Conservation (phyloP, 139 green algal species). For the Coccomyxa sp. region DNA sequence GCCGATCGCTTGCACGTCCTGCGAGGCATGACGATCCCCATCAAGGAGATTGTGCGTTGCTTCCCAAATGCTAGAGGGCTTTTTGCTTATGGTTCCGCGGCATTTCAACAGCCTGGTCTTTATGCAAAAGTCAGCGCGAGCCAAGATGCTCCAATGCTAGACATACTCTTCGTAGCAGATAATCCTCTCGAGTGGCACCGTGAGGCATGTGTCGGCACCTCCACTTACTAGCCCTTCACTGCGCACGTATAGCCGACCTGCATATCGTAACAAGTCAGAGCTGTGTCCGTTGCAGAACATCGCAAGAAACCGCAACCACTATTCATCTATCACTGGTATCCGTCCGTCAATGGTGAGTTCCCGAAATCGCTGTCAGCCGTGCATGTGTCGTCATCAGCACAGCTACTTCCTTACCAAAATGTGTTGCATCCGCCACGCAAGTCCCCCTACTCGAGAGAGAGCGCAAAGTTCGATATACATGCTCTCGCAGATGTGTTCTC, state of each 20-base stretch:
- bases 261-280: no score
- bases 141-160: conserved; percentile 52
- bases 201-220: neutral
- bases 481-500: conserved; percentile 34
- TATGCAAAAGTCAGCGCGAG: conserved; percentile 27
- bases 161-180: conserved; percentile 80
- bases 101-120: conserved; percentile 73
- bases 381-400: neutral
- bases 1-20: no score
- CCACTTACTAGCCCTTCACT: neutral
- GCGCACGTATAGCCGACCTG: neutral
- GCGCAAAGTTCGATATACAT: neutral
- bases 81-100: conserved; percentile 88
- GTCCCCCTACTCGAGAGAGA: no score
- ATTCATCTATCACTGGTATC: conserved; percentile 53
- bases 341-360: conserved; percentile 39
- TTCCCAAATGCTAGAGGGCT: no score
- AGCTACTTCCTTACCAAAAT: neutral
- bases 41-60: no score
- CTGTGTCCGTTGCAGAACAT: conserved; percentile 71
- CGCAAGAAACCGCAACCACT: conserved; percentile 57
- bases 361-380: neutral
- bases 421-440: no score
- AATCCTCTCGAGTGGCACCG: conserved; percentile 64
- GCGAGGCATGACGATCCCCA: no score